These are phyloP conservation scores for Nelumbo lutea DNA, from an alignment of 164 flowering plant species.

Conservation along the genomic window DNA sequence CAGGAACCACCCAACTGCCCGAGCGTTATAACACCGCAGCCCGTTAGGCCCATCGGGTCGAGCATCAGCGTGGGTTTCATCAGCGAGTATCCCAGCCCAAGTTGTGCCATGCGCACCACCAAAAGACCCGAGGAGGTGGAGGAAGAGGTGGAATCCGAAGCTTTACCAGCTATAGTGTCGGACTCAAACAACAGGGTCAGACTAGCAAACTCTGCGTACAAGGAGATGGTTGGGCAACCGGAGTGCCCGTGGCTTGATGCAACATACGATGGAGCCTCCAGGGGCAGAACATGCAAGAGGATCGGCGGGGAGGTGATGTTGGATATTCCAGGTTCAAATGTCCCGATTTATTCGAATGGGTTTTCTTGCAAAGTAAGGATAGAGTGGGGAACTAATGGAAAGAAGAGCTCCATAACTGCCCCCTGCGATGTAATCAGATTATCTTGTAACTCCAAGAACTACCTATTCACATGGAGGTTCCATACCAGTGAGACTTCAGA, in stretches of 20 bases:
- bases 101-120: neutral
- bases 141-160: constrained; percentile 62
- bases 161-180: constrained; percentile 64
- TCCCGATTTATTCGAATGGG: constrained; percentile 36
- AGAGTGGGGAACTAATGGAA: constrained; percentile 62
- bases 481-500: constrained; percentile 29
- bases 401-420: constrained; percentile 40
- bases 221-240: constrained; percentile 93
- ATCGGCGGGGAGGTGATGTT: constrained; percentile 75
- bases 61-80: constrained; percentile 51
- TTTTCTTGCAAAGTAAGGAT: constrained; percentile 74
- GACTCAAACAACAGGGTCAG: constrained; percentile 79
- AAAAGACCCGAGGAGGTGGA: constrained; percentile 70
- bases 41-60: constrained; percentile 76
- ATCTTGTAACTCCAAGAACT: constrained; percentile 61
- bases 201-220: constrained; percentile 80
- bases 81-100: constrained; percentile 18
- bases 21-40: constrained; percentile 56
- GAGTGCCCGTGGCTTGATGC: constrained; percentile 82
- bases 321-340: constrained; percentile 22
- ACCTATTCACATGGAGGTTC: constrained; percentile 79
- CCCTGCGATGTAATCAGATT: constrained; percentile 60
- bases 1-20: neutral
- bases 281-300: constrained; percentile 41
- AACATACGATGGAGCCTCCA: constrained; percentile 2